phyloP scores from a whole-genome alignment of 345 rosid genomes.

The Salix suchowensis region DNA sequence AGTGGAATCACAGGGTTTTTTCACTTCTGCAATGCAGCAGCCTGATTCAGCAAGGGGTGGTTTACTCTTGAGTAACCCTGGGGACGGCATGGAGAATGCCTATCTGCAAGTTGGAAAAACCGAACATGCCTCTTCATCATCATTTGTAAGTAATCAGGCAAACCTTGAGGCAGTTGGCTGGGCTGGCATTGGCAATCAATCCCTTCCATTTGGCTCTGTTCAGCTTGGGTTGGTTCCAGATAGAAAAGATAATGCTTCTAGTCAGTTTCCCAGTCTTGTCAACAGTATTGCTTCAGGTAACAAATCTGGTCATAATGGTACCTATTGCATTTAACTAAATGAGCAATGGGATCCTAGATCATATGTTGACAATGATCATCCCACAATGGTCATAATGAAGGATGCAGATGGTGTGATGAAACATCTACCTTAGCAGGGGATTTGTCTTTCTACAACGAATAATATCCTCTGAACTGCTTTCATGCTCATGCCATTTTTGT shows the following conservation, averaged over 20 bases:
- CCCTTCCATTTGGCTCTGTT: conserved; percentile 24
- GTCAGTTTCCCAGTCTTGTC: conserved; percentile 34
- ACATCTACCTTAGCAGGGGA: conserved; percentile 20
- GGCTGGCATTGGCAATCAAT: conserved; percentile 39
- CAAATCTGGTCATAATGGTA: conserved; percentile 10
- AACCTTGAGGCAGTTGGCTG: conserved; percentile 42
- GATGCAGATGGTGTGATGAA: conserved; percentile 17
- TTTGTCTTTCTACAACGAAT: background rate
- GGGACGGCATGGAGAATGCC: conserved; percentile 33
- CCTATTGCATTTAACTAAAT: conserved; percentile 14
- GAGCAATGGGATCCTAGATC: conserved; percentile 20
- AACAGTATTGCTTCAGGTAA: conserved; percentile 23
- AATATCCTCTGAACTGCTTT: background rate
- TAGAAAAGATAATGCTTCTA: conserved; percentile 28
- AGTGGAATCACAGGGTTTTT: conserved; percentile 33
- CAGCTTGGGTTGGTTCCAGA: conserved; percentile 32
- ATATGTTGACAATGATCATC: conserved; percentile 15
- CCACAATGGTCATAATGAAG: background rate
- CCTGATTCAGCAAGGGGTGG: conserved; percentile 36
- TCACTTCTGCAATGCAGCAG: conserved; percentile 26
- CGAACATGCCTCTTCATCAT: conserved; percentile 34
- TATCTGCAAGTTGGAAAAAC: conserved; percentile 33
- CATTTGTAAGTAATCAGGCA: conserved; percentile 37
- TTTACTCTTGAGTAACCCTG: conserved; percentile 23
- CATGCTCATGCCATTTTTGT: conserved; percentile 2